Percentiles rank a stretch among this genome's conserved stretches.
These are phyloP conservation scores for Lagerstroemia speciosa DNA, from an alignment of 345 rosid species.

Conservation along the genomic window DNA sequence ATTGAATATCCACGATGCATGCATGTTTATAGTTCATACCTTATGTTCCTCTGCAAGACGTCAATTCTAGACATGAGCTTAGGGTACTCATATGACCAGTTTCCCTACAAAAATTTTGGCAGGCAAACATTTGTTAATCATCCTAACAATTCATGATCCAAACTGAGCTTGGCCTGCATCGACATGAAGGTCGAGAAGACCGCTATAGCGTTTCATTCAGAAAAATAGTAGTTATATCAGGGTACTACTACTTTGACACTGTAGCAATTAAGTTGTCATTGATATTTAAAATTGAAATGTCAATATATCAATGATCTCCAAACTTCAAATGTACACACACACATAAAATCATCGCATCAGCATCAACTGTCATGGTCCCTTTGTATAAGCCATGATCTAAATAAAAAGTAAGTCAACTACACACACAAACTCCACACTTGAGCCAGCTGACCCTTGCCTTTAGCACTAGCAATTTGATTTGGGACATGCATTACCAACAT, in stretches of 20 bases:
- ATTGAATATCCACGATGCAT: too few species aligned
- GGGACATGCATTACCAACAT: background rate
- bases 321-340: too few species aligned
- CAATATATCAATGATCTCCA: too few species aligned
- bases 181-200: background rate
- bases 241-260: background rate
- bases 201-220: background rate
- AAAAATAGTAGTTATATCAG: background rate
- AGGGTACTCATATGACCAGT: conserved; percentile 45
- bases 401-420: too few species aligned
- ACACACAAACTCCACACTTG: too few species aligned
- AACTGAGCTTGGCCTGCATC: background rate
- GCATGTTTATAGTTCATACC: conserved; percentile 25
- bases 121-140: background rate
- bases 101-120: conserved; percentile 27
- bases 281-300: too few species aligned
- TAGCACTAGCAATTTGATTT: background rate
- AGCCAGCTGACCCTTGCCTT: too few species aligned
- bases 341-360: background rate
- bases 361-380: background rate
- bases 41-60: conserved; percentile 45
- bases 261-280: background rate
- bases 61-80: conserved; percentile 51
- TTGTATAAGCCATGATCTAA: too few species aligned
- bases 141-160: background rate